A percentile compares a stretch with the other conserved stretches of the same genome.
Conservation (phyloP, 73 alveolate species). For the Paraurostyla sp. region DNA sequence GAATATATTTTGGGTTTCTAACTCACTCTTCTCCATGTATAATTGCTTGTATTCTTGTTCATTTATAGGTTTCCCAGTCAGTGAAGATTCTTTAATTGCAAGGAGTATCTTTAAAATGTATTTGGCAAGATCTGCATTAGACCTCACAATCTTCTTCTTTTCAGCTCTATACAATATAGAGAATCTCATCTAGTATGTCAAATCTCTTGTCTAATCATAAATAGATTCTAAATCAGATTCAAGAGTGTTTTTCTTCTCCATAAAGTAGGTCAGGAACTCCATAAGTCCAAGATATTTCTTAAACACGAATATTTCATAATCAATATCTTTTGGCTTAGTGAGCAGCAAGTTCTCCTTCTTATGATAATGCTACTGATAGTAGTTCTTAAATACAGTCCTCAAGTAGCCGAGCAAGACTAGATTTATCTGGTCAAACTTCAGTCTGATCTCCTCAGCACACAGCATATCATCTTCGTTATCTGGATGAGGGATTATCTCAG, state of each 20-base stretch:
- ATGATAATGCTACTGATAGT: background rate
- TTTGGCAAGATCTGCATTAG: constrained; percentile 17
- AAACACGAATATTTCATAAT: constrained; percentile 16
- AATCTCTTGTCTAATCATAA: background rate
- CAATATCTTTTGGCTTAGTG: constrained; percentile 42
- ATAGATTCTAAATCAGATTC: constrained; percentile 24
- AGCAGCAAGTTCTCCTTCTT: background rate
- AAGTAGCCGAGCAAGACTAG: constrained; percentile 30
- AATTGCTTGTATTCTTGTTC: background rate
- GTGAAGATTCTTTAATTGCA: background rate
- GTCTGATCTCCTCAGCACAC: constrained; percentile 49
- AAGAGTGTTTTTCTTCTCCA: constrained; percentile 19
- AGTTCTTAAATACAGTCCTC: constrained; percentile 6
- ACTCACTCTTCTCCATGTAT: background rate
- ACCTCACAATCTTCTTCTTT: constrained; percentile 42
- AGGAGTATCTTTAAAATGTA: background rate
- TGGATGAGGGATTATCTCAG: constrained; percentile 38
- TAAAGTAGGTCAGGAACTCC: constrained; percentile 36
- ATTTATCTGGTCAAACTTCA: constrained; percentile 19
- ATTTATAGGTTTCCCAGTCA: background rate
- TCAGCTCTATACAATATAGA: constrained; percentile 27
- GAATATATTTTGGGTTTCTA: background rate
- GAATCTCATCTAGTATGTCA: constrained; percentile 21
- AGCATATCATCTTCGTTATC: constrained; percentile 1
- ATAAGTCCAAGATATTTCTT: constrained; percentile 30